A percentile compares a stretch with the other conserved stretches of the same genome.
Evolutionary conservation across 2,329 filamentous ascomycete genomes (phyloP).

Genomic region (Macroventuria anomochaeta): DNA sequence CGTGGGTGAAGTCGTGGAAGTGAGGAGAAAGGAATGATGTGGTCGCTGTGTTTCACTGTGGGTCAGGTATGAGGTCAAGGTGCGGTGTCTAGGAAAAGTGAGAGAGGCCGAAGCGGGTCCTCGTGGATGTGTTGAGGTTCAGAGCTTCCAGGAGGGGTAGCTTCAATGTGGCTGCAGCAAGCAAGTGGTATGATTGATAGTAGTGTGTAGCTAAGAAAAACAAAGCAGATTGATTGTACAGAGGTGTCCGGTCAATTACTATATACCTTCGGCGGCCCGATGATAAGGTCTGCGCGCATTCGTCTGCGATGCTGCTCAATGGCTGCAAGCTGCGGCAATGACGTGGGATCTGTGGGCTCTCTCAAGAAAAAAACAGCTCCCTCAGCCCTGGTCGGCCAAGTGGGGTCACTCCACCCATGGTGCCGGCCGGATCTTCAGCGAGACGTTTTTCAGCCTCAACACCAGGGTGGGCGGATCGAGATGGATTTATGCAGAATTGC

Average conservation of each 20-base stretch:
- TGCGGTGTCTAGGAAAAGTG: conserved; percentile 25
- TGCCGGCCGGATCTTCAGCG: conserved; percentile 7
- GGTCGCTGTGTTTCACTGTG: conserved; percentile 21
- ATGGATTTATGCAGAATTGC: background rate
- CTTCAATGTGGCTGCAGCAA: conserved; percentile 4
- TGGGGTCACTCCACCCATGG: conserved; percentile 14
- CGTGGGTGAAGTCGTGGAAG: conserved; percentile 6
- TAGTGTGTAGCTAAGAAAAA: background rate
- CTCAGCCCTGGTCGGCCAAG: conserved; percentile 5
- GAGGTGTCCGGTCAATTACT: conserved; percentile 9
- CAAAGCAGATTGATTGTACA: background rate
- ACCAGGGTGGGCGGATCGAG: conserved; percentile 9
- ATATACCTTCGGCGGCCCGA: conserved; percentile 15
- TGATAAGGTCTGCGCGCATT: conserved; percentile 14
- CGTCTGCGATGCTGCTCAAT: conserved; percentile 9
- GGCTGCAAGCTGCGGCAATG: conserved; percentile 16
- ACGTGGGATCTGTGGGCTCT: conserved; percentile 13
- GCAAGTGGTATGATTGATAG: background rate
- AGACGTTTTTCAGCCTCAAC: conserved; percentile 17
- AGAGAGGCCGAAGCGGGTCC: conserved; percentile 30
- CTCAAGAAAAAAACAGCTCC: conserved; percentile 4
- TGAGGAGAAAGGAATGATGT: conserved; percentile 14
- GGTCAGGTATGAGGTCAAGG: conserved; percentile 36
- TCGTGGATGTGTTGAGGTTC: conserved; percentile 27
- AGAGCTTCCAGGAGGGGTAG: conserved; percentile 26